Evolutionary conservation across 2,329 filamentous ascomycete genomes (phyloP).

Genomic region (Dothistroma pini): DNA sequence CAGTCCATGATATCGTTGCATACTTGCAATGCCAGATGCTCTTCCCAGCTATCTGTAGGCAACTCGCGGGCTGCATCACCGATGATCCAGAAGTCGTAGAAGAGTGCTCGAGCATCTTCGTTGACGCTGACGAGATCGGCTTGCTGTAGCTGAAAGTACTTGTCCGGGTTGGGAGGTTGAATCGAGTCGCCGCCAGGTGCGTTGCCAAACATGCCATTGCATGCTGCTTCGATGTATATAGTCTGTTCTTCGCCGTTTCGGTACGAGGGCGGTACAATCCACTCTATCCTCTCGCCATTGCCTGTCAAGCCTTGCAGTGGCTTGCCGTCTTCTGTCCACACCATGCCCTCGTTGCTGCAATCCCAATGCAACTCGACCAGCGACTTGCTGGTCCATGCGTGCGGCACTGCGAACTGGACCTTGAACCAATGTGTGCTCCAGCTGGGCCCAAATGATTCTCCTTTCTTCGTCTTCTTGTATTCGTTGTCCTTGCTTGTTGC

Average conservation of each 20-base stretch:
- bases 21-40: constrained; percentile 78
- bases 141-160: constrained; percentile 68
- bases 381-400: constrained; percentile 68
- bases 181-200: constrained; percentile 79
- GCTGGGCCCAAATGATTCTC: constrained; percentile 81
- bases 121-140: constrained; percentile 91
- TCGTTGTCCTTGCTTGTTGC: constrained; percentile 62
- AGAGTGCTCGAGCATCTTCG: constrained; percentile 74
- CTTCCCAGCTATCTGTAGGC: constrained; percentile 79
- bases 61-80: constrained; percentile 89
- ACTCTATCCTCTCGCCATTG: constrained; percentile 81
- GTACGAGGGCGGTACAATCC: constrained; percentile 79
- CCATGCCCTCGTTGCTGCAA: constrained; percentile 85
- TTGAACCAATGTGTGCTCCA: constrained; percentile 99
- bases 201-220: constrained; percentile 98
- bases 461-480: constrained; percentile 71
- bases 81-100: constrained; percentile 95
- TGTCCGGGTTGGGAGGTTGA: constrained; percentile 83
- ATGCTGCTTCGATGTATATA: constrained; percentile 98
- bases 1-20: constrained; percentile 86
- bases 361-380: constrained; percentile 97
- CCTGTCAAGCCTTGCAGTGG: constrained; percentile 90
- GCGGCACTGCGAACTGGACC: constrained; percentile 72
- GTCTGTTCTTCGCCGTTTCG: constrained; percentile 81
- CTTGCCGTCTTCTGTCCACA: constrained; percentile 87